Evolutionary conservation across 1,284 basidiomycete species (phyloP), one percentile per base, ranked within the genome.

Genomic region (Malassezia restricta): DNA sequence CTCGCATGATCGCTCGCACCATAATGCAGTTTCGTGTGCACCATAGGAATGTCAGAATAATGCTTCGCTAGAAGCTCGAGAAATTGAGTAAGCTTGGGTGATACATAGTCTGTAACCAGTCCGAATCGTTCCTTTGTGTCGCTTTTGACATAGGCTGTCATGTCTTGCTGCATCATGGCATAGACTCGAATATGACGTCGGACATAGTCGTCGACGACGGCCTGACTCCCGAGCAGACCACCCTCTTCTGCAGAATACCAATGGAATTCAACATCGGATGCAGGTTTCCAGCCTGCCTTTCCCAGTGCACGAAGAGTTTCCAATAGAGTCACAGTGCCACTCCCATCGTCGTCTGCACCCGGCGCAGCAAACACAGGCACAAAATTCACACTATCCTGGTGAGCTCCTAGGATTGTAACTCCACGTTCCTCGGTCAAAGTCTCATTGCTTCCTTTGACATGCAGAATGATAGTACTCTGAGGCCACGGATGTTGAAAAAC

Each of bases 191-290:
- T 77, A 7, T 76, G 76, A 51, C 78, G 76, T 20, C 76, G 73
- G 62, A 81, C 82, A 71, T 96, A 98, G 49, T 79, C 78, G 63
- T 79, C 78, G 30, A 88, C 90, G 42, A 98, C 81, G 8, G 87
- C 91, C 73, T 94, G 88, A 39, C 86, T 88, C 38, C 92, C 92
- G 49, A 98, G 83, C 31, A 96, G 79, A n/a, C 92, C 92, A 40
- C 84, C 75, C 77, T 94, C 89, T 68, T 94, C 89, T 43, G 89
- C 90, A 47, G 85, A 86, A 74, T 89, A 96, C 84, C 86, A 98
- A 74, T 94, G 90, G 75, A 95, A 92, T 73, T 96, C 90, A 53
- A 96, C 80, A 15, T 86, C 79, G 41, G 66, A 64, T 14, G 76
- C 76, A 20, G 92, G 89, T 17, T 76, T 79, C 77, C 85, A 95